phyloP scores from a whole-genome alignment of 2,329 filamentous ascomycete species.

The Fusarium globosum region DNA sequence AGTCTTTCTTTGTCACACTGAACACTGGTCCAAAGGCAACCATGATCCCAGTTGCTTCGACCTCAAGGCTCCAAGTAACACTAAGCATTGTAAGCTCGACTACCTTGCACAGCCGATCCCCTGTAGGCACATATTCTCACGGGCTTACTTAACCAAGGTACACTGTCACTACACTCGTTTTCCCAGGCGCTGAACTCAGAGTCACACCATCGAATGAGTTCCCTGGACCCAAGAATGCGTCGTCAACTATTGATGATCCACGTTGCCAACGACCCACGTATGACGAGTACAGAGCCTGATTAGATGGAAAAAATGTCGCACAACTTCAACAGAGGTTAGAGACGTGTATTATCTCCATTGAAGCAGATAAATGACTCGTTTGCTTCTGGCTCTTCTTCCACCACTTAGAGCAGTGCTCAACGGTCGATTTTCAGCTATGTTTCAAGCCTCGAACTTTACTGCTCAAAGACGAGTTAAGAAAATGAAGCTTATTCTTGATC shows the following conservation, averaged over 20 bases:
- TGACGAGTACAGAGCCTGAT: slow-evolving; percentile 20
- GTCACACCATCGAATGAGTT: not conserved
- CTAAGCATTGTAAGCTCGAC: not conserved
- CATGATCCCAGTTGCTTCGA: not conserved
- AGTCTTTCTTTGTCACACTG: not conserved
- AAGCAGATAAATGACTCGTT: not conserved
- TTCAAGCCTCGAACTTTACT: not conserved
- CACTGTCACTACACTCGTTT: not conserved
- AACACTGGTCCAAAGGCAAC: not conserved
- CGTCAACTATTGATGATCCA: slow-evolving; percentile 21
- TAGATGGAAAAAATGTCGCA: slow-evolving; percentile 17
- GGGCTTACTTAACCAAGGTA: not conserved
- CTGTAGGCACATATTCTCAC: too few relatives aligned
- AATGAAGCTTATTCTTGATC: not conserved
- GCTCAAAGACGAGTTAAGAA: not conserved
- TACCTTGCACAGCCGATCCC: not conserved
- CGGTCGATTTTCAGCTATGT: not conserved
- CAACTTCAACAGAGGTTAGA: not conserved
- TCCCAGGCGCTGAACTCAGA: not conserved
- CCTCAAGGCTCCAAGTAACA: not conserved
- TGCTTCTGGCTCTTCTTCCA: not conserved
- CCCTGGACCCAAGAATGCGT: not conserved
- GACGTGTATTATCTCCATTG: not conserved
- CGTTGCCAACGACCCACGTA: slow-evolving; percentile 30
- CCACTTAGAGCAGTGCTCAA: not conserved